phyloP scores from a whole-genome alignment of 305 asterid species.

The Fraxinus floribunda region DNA sequence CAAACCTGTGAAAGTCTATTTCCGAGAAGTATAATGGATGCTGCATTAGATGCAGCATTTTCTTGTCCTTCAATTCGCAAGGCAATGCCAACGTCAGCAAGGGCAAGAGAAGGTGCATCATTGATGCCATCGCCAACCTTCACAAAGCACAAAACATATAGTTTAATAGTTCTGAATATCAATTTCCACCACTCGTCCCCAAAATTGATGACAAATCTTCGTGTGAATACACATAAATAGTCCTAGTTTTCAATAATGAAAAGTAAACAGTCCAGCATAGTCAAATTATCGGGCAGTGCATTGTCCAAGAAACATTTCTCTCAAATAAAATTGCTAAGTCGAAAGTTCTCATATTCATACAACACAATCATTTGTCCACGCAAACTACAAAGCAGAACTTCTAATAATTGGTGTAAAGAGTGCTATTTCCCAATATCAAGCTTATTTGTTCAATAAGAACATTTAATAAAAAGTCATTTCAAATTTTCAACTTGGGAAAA shows the following conservation, averaged over 20 bases:
- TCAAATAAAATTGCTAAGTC: neutral
- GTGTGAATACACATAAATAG: neutral
- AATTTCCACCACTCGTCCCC: slow-evolving; percentile 1
- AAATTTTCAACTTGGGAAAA: slow-evolving; percentile 7
- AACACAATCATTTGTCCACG: slow-evolving; percentile 9
- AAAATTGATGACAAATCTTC: neutral
- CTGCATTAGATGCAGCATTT: slow-evolving; percentile 98
- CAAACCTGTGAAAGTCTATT: slow-evolving; percentile 83
- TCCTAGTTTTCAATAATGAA: neutral
- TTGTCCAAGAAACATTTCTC: neutral
- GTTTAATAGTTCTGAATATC: neutral
- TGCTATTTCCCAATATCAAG: neutral
- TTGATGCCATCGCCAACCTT: slow-evolving; percentile 99
- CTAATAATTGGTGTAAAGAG: neutral
- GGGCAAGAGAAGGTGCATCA: slow-evolving; percentile 97
- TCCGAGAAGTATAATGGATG: slow-evolving; percentile 91
- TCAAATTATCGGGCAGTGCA: neutral
- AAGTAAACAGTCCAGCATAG: neutral
- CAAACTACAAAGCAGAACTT: neutral
- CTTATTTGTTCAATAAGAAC: neutral
- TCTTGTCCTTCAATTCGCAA: slow-evolving; percentile 94
- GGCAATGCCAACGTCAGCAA: slow-evolving; percentile 97
- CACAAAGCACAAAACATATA: slow-evolving; percentile 20
- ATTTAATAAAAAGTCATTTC: neutral
- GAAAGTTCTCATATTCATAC: neutral